Base-by-base conservation (phyloP, 192 early-diverging fungal species). In the Backusella westeae region DNA sequence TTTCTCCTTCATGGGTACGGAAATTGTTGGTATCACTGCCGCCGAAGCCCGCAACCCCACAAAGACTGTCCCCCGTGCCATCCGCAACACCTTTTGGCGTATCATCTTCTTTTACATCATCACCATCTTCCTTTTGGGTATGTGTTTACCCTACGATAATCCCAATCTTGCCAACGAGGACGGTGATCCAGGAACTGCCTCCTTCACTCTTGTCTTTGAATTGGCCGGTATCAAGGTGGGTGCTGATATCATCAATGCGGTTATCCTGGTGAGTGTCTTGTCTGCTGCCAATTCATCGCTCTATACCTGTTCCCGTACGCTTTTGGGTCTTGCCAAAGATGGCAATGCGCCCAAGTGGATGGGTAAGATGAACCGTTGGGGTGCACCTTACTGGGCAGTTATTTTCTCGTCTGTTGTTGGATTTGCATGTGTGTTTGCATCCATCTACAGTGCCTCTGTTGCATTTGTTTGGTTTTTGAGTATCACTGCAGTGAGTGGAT, bases 11-110 rank as follows among this genome's bases (percentile, higher is more conserved):
- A 90, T 91, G 77, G 94, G 94, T 46, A 94, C 94, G 0, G 94
- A 96, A 73, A 78, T 86, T 95, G 91, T 96, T 7, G 95, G 94
- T 38, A 88, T 96, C 74, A 93, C 95, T 4, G 93, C 93, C 6
- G 95, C 93, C 63, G 95, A 96, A 81, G 89, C 91, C 49, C 89
- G 86, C 35, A 96, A 96, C 81, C 95, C 95, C 21, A 81, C 84
- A 26, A 89, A 91, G 63, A 88, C 88, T 36, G 90, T 92, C 2
- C 91, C 91, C 34, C 81, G 86, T 9, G 91, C 89, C 21, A 91
- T 92, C 36, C 81, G 86, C 26, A 86, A 89, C 34, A 88, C 89
- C 67, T 96, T 96, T 75, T 94, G 92, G 93, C 89, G 95, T 71
- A 95, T 96, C 72, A 76, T 92, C 32, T 84, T 95, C 36, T 96